Evolutionary conservation across 148 eudicot species (phyloP), one percentile per base, ranked within the genome.

Genomic region (Selenicereus undatus): DNA sequence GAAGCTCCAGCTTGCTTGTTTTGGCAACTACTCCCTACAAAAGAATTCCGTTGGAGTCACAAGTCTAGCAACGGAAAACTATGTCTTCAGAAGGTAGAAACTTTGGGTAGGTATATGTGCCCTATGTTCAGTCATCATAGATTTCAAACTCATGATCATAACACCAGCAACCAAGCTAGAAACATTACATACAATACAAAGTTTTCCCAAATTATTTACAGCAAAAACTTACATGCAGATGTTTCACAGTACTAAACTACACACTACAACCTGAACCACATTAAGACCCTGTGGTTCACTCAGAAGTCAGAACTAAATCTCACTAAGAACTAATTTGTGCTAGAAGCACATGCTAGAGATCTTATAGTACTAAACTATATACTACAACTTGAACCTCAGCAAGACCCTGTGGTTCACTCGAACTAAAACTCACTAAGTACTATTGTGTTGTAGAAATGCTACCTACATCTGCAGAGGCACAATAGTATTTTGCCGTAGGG

Each of bases 401-500:
- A 60, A 64, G 27, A 64, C 68, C 29, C 12, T 64, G 27, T 8
- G 29, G 27, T 24, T 64, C 26, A n/a, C 68, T n/a, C 8, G 29
- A 64, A n/a, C 11, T 64, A 7, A 22, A 64, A n/a, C 26, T 2
- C 27, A 64, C 29, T 8, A n/a, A 64, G 29, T 26, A 56, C 20
- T 56, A 56, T 2, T 39, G 43, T 39, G 43, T 39, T 39, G 3
- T 5, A 39, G 14, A 9, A 12, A 12, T 48, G 52, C 52, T 48
- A 48, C 52, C 62, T 18, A 64, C 68, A 64, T n/a, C 68, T 64
- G n/a, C 68, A 24, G 11, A 64, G 68, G 26, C 29, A 66, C 83
- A 39, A 73, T 78, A 73, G 84, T 84, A 32, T 65, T 68, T 71
- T 85, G 80, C 36, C 70, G 17, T 27, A 16, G 74, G 0, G 83